Conservation (phyloP, 306 rosid genomes). For the Cyamopsis tetragonoloba region DNA sequence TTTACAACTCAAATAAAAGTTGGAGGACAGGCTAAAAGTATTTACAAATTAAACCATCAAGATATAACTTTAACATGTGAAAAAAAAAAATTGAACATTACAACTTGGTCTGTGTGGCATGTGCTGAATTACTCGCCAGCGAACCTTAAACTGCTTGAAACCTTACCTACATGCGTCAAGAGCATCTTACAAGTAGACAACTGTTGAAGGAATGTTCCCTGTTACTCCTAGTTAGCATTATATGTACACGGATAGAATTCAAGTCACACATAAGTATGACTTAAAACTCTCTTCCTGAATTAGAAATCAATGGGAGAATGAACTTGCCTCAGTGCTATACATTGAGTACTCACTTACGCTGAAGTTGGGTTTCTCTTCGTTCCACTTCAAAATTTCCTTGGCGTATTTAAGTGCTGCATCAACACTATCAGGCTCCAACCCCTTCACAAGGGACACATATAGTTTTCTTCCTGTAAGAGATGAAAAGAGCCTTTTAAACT, state of each 20-base stretch:
- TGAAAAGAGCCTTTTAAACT: slow-evolving; percentile 82
- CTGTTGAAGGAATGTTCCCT: slow-evolving; percentile 20
- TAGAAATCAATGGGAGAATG: slow-evolving; percentile 56
- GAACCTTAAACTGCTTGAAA: slow-evolving; percentile 21
- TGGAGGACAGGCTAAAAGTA: not conserved
- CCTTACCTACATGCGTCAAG: slow-evolving; percentile 23
- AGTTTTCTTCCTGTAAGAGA: slow-evolving; percentile 73
- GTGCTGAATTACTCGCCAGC: slow-evolving; percentile 25
- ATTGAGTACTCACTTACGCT: slow-evolving; percentile 76
- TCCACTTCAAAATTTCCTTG: slow-evolving; percentile 92
- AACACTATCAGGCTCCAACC: slow-evolving; percentile 77
- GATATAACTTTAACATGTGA: slow-evolving; percentile 27
- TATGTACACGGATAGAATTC: slow-evolving; percentile 36
- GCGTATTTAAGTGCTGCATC: slow-evolving; percentile 83
- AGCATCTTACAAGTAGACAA: slow-evolving; percentile 27
- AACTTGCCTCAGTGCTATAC: slow-evolving; percentile 77
- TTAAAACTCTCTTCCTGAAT: slow-evolving; percentile 36
- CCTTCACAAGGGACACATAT: slow-evolving; percentile 75
- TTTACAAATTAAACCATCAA: slow-evolving; percentile 38
- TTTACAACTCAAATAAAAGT: slow-evolving; percentile 17
- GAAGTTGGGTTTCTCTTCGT: slow-evolving; percentile 78
- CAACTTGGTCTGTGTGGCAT: slow-evolving; percentile 24
- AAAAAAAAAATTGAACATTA: slow-evolving; percentile 30
- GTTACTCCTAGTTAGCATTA: slow-evolving; percentile 33
- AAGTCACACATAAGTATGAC: slow-evolving; percentile 27